Evolutionary conservation across 2,329 filamentous ascomycete genomes (phyloP), one percentile per base, ranked within the genome.

Genomic region (Nannizzia gypsea): DNA sequence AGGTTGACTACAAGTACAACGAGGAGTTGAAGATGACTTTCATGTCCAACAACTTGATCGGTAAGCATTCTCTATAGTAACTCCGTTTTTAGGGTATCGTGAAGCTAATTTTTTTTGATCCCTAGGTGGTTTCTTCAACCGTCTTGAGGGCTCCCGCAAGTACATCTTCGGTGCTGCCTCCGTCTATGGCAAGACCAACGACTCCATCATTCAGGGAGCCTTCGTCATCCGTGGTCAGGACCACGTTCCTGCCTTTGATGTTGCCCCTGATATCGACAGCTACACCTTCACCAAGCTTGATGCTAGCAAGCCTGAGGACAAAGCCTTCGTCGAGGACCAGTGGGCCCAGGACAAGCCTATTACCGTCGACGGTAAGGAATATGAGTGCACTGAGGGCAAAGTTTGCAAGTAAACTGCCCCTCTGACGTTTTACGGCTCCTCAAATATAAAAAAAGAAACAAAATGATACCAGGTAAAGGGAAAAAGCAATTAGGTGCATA

Each of bases 31-130:
- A 90, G 73, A 81, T 93, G 77, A 88, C 88, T 72, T 99, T 99
- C 88, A 99, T 99, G 93, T 92, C 90, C 69, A 89, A 88, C 83
- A 99, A 99, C 85, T 81, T 97, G 77, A 92, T 99, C 74, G 91
- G 83, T 80, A 72, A 68, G 77, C 69, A 59, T 20, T 8, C 8
- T 26, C 13, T 22, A 22, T 22, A 4, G 1, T 15, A 28, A n/a
- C 15, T 28, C 26, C 3, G 9, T 58, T 38, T 31, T 9, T 31
- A 36, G 9, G 31, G 31, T 11, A 36, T 13, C 31, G 31, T 11
- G 8, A 34, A 17, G 5, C 24, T 8, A 26, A 60, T 52, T n/a
- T 38, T 60, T 22, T 38, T 22, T 36, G 34, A 9, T 44, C 57
- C 59, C 5, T 61, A 81, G 79, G 89, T 78, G 93, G 93, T 76